Evolutionary conservation across 2,329 filamentous ascomycete genomes (phyloP).

Genomic region (Colletotrichum sp.): DNA sequence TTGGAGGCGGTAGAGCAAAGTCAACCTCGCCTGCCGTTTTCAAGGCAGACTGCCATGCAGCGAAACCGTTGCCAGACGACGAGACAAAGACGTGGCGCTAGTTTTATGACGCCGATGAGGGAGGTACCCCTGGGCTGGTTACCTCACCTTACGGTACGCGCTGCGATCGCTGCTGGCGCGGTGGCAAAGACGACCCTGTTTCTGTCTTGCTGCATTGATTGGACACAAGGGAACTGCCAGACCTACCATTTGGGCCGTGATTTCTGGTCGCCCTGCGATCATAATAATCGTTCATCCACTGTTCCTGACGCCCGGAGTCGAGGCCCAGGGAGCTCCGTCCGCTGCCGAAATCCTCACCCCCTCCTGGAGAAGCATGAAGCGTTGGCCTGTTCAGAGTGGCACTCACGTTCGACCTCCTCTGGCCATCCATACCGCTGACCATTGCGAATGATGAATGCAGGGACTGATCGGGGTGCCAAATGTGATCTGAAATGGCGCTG

Average conservation of each 20-base stretch:
- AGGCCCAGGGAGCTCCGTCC: background rate
- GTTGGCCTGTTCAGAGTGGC: background rate
- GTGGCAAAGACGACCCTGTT: background rate
- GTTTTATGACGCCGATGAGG: background rate
- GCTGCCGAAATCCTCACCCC: background rate
- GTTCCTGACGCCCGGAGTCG: background rate
- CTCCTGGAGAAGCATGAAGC: background rate
- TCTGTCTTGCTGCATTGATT: background rate
- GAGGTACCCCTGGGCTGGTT: background rate
- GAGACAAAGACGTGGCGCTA: background rate
- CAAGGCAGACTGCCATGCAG: background rate
- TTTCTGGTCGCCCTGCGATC: conserved; percentile 13
- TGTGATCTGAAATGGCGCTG: background rate
- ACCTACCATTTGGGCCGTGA: conserved; percentile 18
- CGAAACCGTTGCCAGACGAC: background rate
- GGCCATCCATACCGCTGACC: conserved; percentile 1
- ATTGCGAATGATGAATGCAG: background rate
- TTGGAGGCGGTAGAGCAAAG: background rate
- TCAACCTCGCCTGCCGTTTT: background rate
- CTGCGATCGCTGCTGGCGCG: background rate
- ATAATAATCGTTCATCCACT: conserved; percentile 18
- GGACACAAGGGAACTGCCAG: background rate
- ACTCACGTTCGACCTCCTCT: background rate
- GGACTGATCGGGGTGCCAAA: background rate
- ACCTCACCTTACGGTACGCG: background rate